Evolutionary conservation across 176 grass and related monocot genomes (phyloP).

Genomic region (Triticum aestivum): IWGSC_CS_RefSeq_v2.1 NC_057802.1:389723018-389723517

Average conservation of each 20-base stretch:
- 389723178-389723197: not conserved
- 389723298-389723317: not conserved
- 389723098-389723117: constrained; percentile 52
- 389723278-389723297: not conserved
- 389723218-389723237: not conserved
- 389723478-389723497: not conserved
- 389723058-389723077: constrained; percentile 79
- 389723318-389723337: not conserved
- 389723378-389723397: not conserved
- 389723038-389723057: constrained; percentile 61
- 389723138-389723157: not conserved
- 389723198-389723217: not conserved
- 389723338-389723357: not conserved
- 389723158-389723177: not conserved
- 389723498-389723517: not conserved
- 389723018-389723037: constrained; percentile 44
- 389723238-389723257: not conserved
- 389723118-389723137: not conserved
- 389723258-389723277: not conserved
- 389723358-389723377: not conserved
- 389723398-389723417: not conserved
- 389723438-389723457: not conserved
- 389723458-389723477: not conserved
- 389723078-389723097: constrained; percentile 54
- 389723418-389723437: not conserved